Evolutionary conservation across 805 yeast genomes (phyloP).

Genomic region (Candida maris): DNA sequence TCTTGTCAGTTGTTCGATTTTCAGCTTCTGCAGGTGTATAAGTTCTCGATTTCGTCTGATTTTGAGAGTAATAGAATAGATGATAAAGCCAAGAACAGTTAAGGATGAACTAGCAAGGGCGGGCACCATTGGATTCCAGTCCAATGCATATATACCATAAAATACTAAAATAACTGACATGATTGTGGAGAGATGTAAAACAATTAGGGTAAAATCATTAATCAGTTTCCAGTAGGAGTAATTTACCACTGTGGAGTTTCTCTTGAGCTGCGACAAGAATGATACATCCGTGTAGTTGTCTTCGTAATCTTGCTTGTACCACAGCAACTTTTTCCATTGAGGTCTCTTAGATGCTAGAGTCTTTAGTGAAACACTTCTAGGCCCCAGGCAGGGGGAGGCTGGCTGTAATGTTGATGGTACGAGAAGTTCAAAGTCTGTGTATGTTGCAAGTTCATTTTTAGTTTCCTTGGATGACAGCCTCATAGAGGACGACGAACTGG

Average conservation of each 20-base stretch:
- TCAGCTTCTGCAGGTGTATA: constrained; percentile 26
- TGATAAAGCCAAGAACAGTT: constrained; percentile 35
- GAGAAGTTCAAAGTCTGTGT: too few relatives aligned
- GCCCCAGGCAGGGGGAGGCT: too few relatives aligned
- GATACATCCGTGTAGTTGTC: constrained; percentile 86
- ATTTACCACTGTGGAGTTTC: constrained; percentile 70
- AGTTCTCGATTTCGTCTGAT: constrained; percentile 28
- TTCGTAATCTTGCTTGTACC: constrained; percentile 81
- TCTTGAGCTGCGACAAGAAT: constrained; percentile 73
- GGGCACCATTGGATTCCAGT: constrained; percentile 50
- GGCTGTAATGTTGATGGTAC: too few relatives aligned
- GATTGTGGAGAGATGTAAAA: constrained; percentile 61
- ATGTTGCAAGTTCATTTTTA: too few relatives aligned
- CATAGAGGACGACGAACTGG: not conserved
- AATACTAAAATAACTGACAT: constrained; percentile 68
- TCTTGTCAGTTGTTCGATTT: constrained; percentile 25
- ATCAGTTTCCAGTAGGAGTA: constrained; percentile 63
- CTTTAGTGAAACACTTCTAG: too few relatives aligned
- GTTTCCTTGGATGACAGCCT: too few relatives aligned
- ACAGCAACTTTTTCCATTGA: constrained; percentile 82
- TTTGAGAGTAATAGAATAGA: constrained; percentile 29
- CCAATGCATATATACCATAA: constrained; percentile 47
- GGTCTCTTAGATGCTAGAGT: constrained; percentile 7
- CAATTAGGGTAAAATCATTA: constrained; percentile 67
- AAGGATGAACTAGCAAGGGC: constrained; percentile 32